Base-by-base conservation (phyloP, 225 moss, liverwort and hornwort species). In the Rhytidiadelphus loreus region DNA sequence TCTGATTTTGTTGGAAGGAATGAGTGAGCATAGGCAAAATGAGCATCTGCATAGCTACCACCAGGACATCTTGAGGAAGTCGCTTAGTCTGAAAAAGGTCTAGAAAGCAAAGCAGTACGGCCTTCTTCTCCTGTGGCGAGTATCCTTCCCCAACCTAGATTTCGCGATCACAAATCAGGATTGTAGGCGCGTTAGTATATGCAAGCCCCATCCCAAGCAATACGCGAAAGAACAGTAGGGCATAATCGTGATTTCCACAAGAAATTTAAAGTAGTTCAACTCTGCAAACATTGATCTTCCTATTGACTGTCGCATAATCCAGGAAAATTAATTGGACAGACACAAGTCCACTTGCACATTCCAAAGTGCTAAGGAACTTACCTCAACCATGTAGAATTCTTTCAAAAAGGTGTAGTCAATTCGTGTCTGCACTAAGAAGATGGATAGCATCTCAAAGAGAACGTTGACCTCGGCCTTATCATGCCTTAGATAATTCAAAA, bases 301-400 rank as follows among this genome's bases (percentile, higher is more conserved):
- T 72, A 48, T 29, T 80, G 58, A 50, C 57, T 66, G 59, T 25
- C 23, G 80, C 80, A 80, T 62, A n/a, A 57, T 73, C 83, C 75
- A 59, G 61, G 83, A 86, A 14, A 83, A 37, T 56, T 77, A 65
- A 55, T 68, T 52, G 57, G 59, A 44, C 32, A 85, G 30, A 66
- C 48, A 59, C 44, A 78, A 82, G 33, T 64, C 52, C 37, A 89
- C 81, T 82, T 65, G 85, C 33, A 89, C 66, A 85, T 56, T 66
- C 62, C 66, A 59, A 65, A 83, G n/a, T 56, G 89, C 75, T 79
- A 39, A 87, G 33, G 39, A 83, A 89, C 90, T 68, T 69, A 98
- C 98, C 96, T 96, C 99, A 88, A 99, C 92, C 99, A 99, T 99
- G 92, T 96, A 99, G 66, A 95, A 99, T 89, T 96, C 99, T 90